phyloP scores from a whole-genome alignment of 2,329 filamentous ascomycete genomes.

The Penicillium sp. region DNA sequence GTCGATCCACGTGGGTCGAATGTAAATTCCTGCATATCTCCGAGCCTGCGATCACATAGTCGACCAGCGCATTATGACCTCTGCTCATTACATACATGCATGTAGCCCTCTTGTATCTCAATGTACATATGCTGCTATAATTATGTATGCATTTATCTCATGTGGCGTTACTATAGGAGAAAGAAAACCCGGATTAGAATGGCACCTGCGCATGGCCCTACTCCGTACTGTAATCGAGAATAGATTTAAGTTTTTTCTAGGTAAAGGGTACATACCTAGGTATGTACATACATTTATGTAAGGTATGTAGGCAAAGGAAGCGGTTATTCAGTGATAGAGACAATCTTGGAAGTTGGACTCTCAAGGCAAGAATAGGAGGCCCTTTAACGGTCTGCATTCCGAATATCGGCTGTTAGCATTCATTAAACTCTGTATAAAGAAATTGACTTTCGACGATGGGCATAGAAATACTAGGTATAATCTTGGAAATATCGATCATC shows the following conservation, averaged over 20 bases:
- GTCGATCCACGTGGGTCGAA: too few relatives aligned
- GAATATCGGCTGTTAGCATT: neutral
- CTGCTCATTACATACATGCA: neutral
- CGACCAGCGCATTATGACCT: neutral
- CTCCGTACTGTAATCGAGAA: neutral
- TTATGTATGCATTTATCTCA: neutral
- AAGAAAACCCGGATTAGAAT: too few relatives aligned
- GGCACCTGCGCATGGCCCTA: neutral
- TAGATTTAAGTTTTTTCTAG: neutral
- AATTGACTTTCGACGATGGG: neutral
- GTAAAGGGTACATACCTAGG: too few relatives aligned
- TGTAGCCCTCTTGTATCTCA: neutral
- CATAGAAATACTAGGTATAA: neutral
- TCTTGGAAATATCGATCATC: neutral
- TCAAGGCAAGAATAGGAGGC: neutral
- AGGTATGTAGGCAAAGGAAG: neutral
- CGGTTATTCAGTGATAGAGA: neutral
- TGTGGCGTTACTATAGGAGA: neutral
- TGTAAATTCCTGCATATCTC: neutral
- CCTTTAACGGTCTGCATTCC: neutral
- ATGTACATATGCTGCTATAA: neutral
- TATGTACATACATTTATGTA: too few relatives aligned
- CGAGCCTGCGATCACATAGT: neutral
- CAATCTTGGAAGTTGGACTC: neutral
- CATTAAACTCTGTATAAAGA: neutral